Evolutionary conservation across 768 basidiomycete species (phyloP).

Genomic region (Pisolithus albus): DNA sequence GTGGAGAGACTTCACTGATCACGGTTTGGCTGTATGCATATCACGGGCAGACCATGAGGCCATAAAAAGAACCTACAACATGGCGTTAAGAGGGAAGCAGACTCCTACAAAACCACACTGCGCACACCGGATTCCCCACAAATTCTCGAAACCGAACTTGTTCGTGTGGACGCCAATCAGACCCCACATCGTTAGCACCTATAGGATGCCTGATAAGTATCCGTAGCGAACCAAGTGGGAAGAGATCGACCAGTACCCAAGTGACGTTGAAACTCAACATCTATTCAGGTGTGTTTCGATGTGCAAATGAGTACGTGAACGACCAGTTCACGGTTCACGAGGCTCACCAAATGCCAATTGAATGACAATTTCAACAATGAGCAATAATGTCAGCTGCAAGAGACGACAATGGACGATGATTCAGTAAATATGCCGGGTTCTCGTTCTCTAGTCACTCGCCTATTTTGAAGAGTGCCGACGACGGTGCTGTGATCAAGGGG

Average conservation of each 20-base stretch:
- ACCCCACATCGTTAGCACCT: constrained; percentile 68
- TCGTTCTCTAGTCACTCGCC: background rate
- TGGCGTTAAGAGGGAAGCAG: background rate
- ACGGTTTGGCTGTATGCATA: constrained; percentile 79
- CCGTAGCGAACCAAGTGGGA: background rate
- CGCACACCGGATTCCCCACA: constrained; percentile 69
- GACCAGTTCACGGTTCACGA: background rate
- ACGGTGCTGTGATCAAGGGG: background rate
- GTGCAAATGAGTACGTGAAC: background rate
- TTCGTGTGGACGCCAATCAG: constrained; percentile 69
- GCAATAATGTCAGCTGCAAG: constrained; percentile 58
- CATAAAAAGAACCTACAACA: constrained; percentile 50
- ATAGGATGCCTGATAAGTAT: background rate
- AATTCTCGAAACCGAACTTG: constrained; percentile 75
- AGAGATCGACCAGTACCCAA: constrained; percentile 56
- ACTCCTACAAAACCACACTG: background rate
- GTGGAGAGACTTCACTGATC: constrained; percentile 73
- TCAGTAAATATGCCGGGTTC: background rate
- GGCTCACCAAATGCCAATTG: constrained; percentile 67
- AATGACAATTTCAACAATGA: constrained; percentile 58
- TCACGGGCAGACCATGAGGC: constrained; percentile 72
- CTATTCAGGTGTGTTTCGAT: constrained; percentile 26
- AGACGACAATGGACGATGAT: constrained; percentile 43
- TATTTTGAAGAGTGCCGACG: background rate
- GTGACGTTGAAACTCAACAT: constrained; percentile 68